Conservation (phyloP, 2,329 filamentous ascomycete species). For the Aspergillus floridensis region DNA sequence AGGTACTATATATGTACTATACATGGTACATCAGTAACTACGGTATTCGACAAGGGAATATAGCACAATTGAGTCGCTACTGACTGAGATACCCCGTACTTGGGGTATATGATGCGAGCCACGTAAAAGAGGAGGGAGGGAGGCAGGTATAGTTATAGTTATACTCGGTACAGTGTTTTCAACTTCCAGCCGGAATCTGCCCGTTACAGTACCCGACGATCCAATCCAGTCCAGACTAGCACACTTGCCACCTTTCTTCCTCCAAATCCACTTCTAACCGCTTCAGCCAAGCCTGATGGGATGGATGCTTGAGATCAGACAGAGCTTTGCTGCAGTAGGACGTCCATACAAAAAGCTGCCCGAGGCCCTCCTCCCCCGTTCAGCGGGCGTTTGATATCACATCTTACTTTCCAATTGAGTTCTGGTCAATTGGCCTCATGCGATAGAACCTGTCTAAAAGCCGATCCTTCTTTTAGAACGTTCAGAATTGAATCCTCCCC, state of each 20-base stretch:
- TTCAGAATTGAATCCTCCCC: neutral
- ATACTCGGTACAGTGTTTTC: neutral
- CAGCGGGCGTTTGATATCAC: neutral
- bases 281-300: neutral
- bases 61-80: too few relatives aligned
- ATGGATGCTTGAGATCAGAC: neutral
- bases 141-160: too few relatives aligned
- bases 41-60: neutral
- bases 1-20: too few relatives aligned
- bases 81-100: too few relatives aligned
- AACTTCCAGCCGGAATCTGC: too few relatives aligned
- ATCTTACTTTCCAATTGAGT: neutral
- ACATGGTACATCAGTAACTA: too few relatives aligned
- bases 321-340: slow-evolving; percentile 6
- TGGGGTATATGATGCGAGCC: neutral
- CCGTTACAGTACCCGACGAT: too few relatives aligned
- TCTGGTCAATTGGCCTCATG: neutral
- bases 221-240: slow-evolving; percentile 2
- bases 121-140: neutral
- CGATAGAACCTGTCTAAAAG: neutral
- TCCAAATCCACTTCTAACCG: slow-evolving; percentile 4
- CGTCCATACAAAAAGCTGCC: slow-evolving; percentile 3
- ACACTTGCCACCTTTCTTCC: slow-evolving; percentile 1
- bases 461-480: neutral
- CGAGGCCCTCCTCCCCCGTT: neutral